Conservation (phyloP, 78 protist genomes). For the Speleostelium caveatum region DNA sequence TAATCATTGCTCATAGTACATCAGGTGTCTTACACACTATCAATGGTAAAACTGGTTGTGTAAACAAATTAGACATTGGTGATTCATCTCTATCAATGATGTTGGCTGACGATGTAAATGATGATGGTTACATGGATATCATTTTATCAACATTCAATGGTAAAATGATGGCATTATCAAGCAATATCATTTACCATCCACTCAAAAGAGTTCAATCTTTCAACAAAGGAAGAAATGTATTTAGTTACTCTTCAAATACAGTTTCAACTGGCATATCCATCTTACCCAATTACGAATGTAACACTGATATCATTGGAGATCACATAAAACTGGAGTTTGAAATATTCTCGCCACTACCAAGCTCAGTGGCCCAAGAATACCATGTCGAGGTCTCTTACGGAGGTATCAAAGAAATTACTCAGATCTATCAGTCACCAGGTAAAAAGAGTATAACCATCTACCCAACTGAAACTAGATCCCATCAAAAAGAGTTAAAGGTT, state of each 20-base stretch:
- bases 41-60: constrained; percentile 22
- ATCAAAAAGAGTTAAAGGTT: too few species aligned
- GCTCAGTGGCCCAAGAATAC: too few species aligned
- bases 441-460: too few species aligned
- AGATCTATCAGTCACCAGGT: too few species aligned
- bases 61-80: constrained; percentile 77
- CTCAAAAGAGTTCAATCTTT: constrained; percentile 28
- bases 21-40: constrained; percentile 40
- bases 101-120: constrained; percentile 88
- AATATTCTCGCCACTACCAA: too few species aligned
- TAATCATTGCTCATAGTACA: constrained; percentile 19
- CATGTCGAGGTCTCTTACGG: too few species aligned
- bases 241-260: constrained; percentile 25
- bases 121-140: constrained; percentile 88
- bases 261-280: too few species aligned
- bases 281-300: too few species aligned
- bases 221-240: constrained; percentile 62
- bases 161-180: constrained; percentile 49
- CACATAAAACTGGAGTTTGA: too few species aligned
- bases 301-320: too few species aligned
- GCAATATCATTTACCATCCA: constrained; percentile 79
- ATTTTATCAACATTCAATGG: constrained; percentile 87
- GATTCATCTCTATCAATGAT: constrained; percentile 73
- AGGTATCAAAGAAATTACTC: too few species aligned
- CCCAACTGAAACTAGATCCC: too few species aligned